A percentile compares a stretch with the other conserved stretches of the same genome.
phyloP scores from a whole-genome alignment of 192 early-diverging fungal species.

The Neocallimastix lanati region DNA sequence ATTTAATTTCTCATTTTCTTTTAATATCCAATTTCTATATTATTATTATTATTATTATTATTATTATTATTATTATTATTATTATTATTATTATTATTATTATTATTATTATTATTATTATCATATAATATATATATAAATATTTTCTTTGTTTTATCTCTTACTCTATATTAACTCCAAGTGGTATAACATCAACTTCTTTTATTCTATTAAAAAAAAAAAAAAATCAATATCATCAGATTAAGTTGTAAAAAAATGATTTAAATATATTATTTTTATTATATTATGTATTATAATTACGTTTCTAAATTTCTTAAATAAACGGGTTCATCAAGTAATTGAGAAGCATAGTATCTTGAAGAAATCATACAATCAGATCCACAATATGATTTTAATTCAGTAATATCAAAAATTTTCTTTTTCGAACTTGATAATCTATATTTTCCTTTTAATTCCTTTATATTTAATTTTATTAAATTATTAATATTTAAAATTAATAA shows the following conservation, averaged over 20 bases:
- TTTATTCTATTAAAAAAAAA: background rate
- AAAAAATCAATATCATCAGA: too few relatives aligned
- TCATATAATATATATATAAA: too few relatives aligned
- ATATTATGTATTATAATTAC: background rate
- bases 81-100: too few relatives aligned
- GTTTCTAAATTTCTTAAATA: slow-evolving; percentile 35
- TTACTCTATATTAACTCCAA: background rate
- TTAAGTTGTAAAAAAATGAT: too few relatives aligned
- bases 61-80: too few relatives aligned
- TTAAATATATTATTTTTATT: too few relatives aligned
- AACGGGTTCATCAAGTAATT: slow-evolving; percentile 55
- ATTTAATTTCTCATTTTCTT: background rate
- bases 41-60: too few relatives aligned
- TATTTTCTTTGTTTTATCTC: background rate
- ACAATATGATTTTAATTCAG: slow-evolving; percentile 48
- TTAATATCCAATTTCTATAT: background rate
- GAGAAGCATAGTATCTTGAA: slow-evolving; percentile 45
- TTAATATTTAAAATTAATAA: too few relatives aligned
- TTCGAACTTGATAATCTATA: slow-evolving; percentile 50
- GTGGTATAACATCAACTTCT: background rate
- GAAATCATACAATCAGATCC: slow-evolving; percentile 48
- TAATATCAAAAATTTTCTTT: slow-evolving; percentile 61
- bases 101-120: background rate
- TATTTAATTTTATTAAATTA: too few relatives aligned
- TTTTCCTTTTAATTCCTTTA: slow-evolving; percentile 24